Evolutionary conservation across 257 asterid species (phyloP), one percentile per base, ranked within the genome.

Genomic region (Nicotiana paniculata): DNA sequence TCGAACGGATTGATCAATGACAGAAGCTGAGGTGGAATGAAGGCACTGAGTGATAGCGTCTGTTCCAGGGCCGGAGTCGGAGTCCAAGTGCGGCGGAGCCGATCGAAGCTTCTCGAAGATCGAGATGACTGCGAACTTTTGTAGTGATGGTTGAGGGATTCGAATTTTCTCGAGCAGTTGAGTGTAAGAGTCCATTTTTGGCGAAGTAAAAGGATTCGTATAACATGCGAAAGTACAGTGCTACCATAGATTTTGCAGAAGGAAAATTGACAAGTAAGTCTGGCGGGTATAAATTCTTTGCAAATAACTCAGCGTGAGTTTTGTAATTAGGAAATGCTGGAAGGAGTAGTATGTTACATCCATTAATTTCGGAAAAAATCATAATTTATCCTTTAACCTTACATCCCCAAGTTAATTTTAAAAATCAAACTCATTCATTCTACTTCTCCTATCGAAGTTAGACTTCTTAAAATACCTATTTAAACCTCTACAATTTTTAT

Each of bases 141-240:
- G 99, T 26, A 96, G 92, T 3, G 97, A 90, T 3, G 98, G 92
- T 81, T 96, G 99, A 62, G 98, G 99, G 33, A 90, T 86, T 77
- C 94, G 91, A 12, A 89, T 91, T 85, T 85, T 94, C 85, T 92
- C 97, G 2, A 93, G 55, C 3, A 94, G 89, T 55, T 89, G 82
- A 81, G 89, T 8, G 89, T 92, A 94, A 9, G 85, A 54, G 55
- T 75, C 83, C 83, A 81, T 81, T 77, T 57, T 26, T 9, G 79
- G 8, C 21, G 13, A 12, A 46, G 51, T 48, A 6, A 48, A 15
- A 24, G 37, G 57, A 70, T 18, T 70, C 6, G n/a, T 53, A 55
- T 55, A 4, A 55, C 61, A 55, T 55, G 7, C 18, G 21, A 58
- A 70, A 26, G 70, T 28, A 10, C 37, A 4, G 39, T 28, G 30